Percentiles rank a stretch among this genome's conserved stretches.
Conservation (phyloP, 305 asterid genomes). For the Striga hermonthica region DNA sequence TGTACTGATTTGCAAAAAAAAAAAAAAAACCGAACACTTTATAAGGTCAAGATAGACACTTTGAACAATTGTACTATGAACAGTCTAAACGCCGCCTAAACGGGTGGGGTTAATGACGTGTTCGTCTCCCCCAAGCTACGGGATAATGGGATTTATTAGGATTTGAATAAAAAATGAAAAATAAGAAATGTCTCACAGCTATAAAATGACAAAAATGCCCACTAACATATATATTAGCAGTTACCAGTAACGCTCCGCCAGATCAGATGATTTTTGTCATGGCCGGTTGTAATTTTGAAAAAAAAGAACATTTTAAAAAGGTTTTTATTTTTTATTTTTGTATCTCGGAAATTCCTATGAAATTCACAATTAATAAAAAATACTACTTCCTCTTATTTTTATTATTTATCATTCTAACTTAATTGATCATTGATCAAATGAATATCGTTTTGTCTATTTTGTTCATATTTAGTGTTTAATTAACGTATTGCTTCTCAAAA, state of each 20-base stretch:
- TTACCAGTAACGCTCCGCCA: constrained; percentile 28
- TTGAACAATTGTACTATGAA: neutral
- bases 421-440: no score
- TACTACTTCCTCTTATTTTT: no score
- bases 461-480: no score
- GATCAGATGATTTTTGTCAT: constrained; percentile 18
- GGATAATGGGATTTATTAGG: neutral
- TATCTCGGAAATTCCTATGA: no score
- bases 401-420: no score
- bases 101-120: constrained; percentile 30
- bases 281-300: neutral
- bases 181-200: no score
- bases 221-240: neutral
- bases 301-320: neutral
- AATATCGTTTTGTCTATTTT: no score
- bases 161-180: neutral
- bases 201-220: constrained; percentile 25
- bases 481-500: no score
- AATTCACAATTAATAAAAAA: no score
- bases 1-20: no score
- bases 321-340: no score
- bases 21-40: no score
- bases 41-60: constrained; percentile 1
- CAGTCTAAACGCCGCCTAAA: constrained; percentile 28
- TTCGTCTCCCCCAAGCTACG: constrained; percentile 3